Percentiles rank a stretch among this genome's conserved stretches.
Evolutionary conservation across 176 grass and related monocot genomes (phyloP).

Genomic region (Oryza officinalis): DNA sequence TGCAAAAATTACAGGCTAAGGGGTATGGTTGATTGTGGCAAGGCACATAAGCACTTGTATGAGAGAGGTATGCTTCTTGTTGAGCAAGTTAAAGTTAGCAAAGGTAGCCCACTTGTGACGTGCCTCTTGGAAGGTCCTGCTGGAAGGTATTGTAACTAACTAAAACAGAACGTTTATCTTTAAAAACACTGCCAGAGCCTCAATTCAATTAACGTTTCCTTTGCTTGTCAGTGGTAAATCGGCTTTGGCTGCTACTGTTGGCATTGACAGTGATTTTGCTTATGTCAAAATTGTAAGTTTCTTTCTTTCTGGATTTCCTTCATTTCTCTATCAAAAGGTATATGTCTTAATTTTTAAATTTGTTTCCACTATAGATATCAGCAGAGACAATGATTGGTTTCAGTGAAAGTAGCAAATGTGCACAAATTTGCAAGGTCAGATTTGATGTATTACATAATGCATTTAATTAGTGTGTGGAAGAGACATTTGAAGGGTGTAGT

Average conservation of each 20-base stretch:
- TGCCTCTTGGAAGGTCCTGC: slow-evolving; percentile 92
- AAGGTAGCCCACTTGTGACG: slow-evolving; percentile 89
- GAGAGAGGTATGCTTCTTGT: slow-evolving; percentile 87
- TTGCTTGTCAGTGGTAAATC: slow-evolving; percentile 65
- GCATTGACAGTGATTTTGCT: slow-evolving; percentile 94
- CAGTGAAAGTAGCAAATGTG: slow-evolving; percentile 89
- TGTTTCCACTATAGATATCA: slow-evolving; percentile 64
- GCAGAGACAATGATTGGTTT: slow-evolving; percentile 96
- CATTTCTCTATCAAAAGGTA: not conserved
- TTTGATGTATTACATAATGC: slow-evolving; percentile 10
- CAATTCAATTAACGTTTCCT: slow-evolving; percentile 10
- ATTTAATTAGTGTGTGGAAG: slow-evolving; percentile 26
- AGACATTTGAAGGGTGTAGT: slow-evolving; percentile 16
- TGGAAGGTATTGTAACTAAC: slow-evolving; percentile 58
- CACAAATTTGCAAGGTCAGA: slow-evolving; percentile 89
- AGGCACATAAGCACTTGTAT: slow-evolving; percentile 70
- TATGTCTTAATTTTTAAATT: not conserved
- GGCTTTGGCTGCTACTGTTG: slow-evolving; percentile 72
- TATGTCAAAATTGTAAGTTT: slow-evolving; percentile 94
- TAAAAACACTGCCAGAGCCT: slow-evolving; percentile 16
- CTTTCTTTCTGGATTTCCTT: slow-evolving; percentile 15
- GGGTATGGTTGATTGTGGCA: slow-evolving; percentile 91
- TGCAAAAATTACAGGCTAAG: slow-evolving; percentile 57
- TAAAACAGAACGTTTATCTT: slow-evolving; percentile 1
- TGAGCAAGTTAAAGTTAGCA: slow-evolving; percentile 94